Evolutionary conservation across 164 flowering plant genomes (phyloP).

Genomic region (Nymphaea thermarum): DNA sequence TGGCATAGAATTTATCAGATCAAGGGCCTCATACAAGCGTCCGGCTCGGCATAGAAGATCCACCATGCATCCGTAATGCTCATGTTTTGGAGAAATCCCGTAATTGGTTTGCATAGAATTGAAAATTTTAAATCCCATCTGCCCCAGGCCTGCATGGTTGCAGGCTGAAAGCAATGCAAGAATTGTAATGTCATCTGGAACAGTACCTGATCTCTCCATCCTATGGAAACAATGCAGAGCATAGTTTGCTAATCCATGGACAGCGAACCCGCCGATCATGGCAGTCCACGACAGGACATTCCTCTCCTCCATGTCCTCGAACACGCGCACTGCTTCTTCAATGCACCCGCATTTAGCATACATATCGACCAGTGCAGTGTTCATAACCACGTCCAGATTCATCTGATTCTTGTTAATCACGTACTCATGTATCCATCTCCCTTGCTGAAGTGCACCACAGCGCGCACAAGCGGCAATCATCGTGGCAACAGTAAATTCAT

Average conservation of each 20-base stretch:
- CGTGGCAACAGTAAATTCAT: slow-evolving; percentile 36
- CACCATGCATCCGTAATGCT: slow-evolving; percentile 44
- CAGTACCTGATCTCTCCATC: slow-evolving; percentile 15
- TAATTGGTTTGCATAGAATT: slow-evolving; percentile 19
- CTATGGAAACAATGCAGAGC: slow-evolving; percentile 21
- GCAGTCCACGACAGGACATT: slow-evolving; percentile 37
- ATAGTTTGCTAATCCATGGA: slow-evolving; percentile 28
- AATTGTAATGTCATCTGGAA: slow-evolving; percentile 32
- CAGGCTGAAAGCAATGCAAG: slow-evolving; percentile 43
- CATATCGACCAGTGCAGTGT: slow-evolving; percentile 36
- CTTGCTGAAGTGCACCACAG: slow-evolving; percentile 25
- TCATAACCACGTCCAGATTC: slow-evolving; percentile 14
- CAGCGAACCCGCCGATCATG: slow-evolving; percentile 34
- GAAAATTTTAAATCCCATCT: slow-evolving; percentile 16
- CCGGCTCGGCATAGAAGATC: slow-evolving; percentile 38
- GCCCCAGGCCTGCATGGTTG: slow-evolving; percentile 30
- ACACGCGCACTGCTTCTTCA: slow-evolving; percentile 20
- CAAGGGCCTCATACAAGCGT: slow-evolving; percentile 30
- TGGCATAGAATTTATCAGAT: slow-evolving; percentile 29
- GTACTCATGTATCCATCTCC: slow-evolving; percentile 22
- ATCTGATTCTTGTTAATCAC: slow-evolving; percentile 10
- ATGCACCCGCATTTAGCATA: slow-evolving; percentile 42
- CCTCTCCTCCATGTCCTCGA: slow-evolving; percentile 13
- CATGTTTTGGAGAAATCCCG: slow-evolving; percentile 28
- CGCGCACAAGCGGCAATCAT: slow-evolving; percentile 36